Evolutionary conservation across 208 protist genomes (phyloP).

Genomic region (Leishmania aethiopica): DNA sequence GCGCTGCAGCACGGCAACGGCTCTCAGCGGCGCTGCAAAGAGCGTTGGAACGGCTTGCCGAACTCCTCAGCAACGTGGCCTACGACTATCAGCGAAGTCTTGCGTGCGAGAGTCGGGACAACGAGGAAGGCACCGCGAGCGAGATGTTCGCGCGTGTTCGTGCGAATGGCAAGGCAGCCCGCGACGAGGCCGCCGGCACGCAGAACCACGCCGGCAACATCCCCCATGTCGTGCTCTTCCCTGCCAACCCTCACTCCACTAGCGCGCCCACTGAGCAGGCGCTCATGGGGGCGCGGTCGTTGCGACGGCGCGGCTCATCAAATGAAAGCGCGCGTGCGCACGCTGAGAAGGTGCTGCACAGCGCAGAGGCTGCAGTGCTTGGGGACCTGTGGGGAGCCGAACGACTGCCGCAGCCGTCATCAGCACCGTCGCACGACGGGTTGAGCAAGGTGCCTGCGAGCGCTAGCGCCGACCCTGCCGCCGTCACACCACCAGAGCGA

Average conservation of each 20-base stretch:
- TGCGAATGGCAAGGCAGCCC: neutral
- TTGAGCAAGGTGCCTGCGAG: neutral
- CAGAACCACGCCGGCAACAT: neutral
- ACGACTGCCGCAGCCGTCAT: neutral
- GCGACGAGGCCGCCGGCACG: neutral
- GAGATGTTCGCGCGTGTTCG: neutral
- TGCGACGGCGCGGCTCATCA: neutral
- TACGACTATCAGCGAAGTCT: conserved; percentile 29
- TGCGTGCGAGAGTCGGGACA: neutral
- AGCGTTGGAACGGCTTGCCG: conserved; percentile 17
- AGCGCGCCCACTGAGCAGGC: neutral
- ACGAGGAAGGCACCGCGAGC: neutral
- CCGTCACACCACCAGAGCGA: conserved; percentile 6
- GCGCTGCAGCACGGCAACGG: conserved; percentile 3
- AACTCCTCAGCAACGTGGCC: conserved; percentile 19
- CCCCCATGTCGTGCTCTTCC: conserved; percentile 23
- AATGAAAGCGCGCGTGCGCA: neutral
- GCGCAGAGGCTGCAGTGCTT: conserved; percentile 16
- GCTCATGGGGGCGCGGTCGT: neutral
- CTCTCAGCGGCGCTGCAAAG: conserved; percentile 12
- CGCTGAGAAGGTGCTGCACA: conserved; percentile 13
- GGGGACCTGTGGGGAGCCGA: neutral
- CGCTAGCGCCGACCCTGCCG: neutral
- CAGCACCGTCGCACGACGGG: neutral
- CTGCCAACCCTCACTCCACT: neutral